phyloP scores from a whole-genome alignment of 1,139 yeast species.

The Geotrichum carabidarum region DNA sequence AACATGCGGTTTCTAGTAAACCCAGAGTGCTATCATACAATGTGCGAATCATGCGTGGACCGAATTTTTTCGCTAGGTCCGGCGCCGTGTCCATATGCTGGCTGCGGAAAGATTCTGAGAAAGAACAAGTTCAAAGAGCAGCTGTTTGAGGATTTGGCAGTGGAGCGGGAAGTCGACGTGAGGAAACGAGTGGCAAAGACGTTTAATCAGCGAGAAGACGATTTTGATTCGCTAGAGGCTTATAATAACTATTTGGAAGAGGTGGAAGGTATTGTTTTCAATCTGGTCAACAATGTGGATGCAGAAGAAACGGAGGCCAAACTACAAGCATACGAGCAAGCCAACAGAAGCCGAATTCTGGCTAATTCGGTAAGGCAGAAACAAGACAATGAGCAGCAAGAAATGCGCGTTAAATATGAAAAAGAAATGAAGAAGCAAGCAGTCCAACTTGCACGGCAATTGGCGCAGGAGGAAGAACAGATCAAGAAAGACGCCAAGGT shows the following conservation, averaged over 20 bases:
- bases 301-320: slow-evolving; percentile 66
- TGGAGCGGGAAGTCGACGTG: slow-evolving; percentile 89
- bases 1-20: slow-evolving; percentile 87
- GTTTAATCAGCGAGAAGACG: slow-evolving; percentile 75
- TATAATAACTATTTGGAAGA: slow-evolving; percentile 78
- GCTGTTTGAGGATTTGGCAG: slow-evolving; percentile 80
- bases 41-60: slow-evolving; percentile 95
- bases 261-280: slow-evolving; percentile 75
- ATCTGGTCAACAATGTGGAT: slow-evolving; percentile 65
- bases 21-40: slow-evolving; percentile 96
- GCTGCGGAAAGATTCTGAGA: slow-evolving; percentile 80
- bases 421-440: slow-evolving; percentile 48
- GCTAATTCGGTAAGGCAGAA: slow-evolving; percentile 69
- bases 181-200: slow-evolving; percentile 71
- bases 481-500: slow-evolving; percentile 52
- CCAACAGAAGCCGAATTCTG: slow-evolving; percentile 68
- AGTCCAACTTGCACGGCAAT: slow-evolving; percentile 36
- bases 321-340: slow-evolving; percentile 65
- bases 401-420: slow-evolving; percentile 66
- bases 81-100: slow-evolving; percentile 92
- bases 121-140: slow-evolving; percentile 89
- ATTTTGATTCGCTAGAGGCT: slow-evolving; percentile 55
- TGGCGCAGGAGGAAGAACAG: slow-evolving; percentile 37
- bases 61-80: slow-evolving; percentile 92
- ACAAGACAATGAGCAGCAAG: slow-evolving; percentile 58